Conservation (phyloP, 352 stramenopile genomes). For the Sclerospora graminicola region DNA sequence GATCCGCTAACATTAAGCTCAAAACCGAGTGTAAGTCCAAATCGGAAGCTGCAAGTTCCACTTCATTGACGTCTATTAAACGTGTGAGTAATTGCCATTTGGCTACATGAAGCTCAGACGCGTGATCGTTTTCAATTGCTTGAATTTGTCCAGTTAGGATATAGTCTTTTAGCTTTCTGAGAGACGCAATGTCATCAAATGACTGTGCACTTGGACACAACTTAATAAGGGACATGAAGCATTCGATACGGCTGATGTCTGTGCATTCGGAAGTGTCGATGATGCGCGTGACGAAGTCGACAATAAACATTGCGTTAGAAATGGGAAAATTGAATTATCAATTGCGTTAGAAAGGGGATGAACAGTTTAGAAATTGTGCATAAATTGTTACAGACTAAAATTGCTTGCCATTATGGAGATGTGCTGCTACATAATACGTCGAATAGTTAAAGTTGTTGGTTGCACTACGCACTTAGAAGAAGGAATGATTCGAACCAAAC, state of each 20-base stretch:
- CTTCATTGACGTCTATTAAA: slow-evolving; percentile 1
- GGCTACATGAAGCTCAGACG: slow-evolving; percentile 14
- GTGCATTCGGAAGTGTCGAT: slow-evolving; percentile 1
- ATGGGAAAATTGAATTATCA: background rate
- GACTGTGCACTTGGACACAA: too few species aligned
- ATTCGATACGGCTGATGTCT: slow-evolving; percentile 3
- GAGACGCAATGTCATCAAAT: too few species aligned
- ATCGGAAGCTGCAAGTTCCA: slow-evolving; percentile 2
- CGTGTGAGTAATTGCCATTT: slow-evolving; percentile 18
- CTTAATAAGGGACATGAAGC: slow-evolving; percentile 6
- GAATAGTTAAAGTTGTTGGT: too few species aligned
- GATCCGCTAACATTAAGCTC: too few species aligned
- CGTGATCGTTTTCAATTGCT: slow-evolving; percentile 11
- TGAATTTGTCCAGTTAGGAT: too few species aligned
- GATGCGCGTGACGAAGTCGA: slow-evolving; percentile 12
- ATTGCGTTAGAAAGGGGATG: background rate
- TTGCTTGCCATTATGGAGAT: background rate
- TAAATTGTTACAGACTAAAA: too few species aligned
- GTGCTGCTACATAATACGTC: background rate
- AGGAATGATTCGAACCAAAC: slow-evolving; percentile 57
- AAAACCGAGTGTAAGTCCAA: slow-evolving; percentile 13
- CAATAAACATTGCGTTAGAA: slow-evolving; percentile 1
- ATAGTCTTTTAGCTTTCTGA: too few species aligned
- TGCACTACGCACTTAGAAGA: slow-evolving; percentile 44
- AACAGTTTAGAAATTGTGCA: too few species aligned